phyloP scores from a whole-genome alignment of 768 basidiomycete genomes.

The Mycena haematopus region DNA sequence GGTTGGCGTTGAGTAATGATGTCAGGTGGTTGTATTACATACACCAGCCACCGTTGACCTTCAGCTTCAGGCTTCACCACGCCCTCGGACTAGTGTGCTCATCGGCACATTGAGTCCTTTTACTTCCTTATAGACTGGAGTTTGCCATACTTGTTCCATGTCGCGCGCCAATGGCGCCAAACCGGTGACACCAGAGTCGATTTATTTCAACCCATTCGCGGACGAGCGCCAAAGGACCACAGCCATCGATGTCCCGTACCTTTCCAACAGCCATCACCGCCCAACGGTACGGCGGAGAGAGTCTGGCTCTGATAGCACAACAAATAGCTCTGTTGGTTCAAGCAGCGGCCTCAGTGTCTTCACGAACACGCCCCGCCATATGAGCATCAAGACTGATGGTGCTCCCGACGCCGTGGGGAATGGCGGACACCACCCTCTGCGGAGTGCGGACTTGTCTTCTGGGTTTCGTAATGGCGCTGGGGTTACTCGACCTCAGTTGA shows the following conservation, averaged over 20 bases:
- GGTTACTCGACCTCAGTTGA: conserved; percentile 43
- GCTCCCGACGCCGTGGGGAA: conserved; percentile 5
- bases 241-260: conserved; percentile 20
- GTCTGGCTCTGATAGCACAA: conserved; percentile 19
- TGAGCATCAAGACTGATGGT: conserved; percentile 22
- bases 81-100: neutral
- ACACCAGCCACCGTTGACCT: neutral
- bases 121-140: neutral
- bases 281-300: conserved; percentile 18
- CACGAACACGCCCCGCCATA: conserved; percentile 20
- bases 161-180: conserved; percentile 17
- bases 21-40: neutral
- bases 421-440: conserved; percentile 35
- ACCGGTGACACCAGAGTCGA: conserved; percentile 24
- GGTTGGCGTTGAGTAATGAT: neutral
- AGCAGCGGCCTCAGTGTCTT: conserved; percentile 31
- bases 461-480: conserved; percentile 34
- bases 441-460: conserved; percentile 36
- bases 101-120: neutral
- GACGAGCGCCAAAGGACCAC: conserved; percentile 25
- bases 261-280: conserved; percentile 16
- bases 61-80: neutral
- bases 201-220: conserved; percentile 31
- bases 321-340: conserved; percentile 26
- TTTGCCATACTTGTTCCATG: conserved; percentile 4